Percentiles rank a stretch among this genome's conserved stretches.
These are phyloP conservation scores for Backusella macrospora DNA, from an alignment of 192 early-diverging fungal genomes.

Conservation along the genomic window DNA sequence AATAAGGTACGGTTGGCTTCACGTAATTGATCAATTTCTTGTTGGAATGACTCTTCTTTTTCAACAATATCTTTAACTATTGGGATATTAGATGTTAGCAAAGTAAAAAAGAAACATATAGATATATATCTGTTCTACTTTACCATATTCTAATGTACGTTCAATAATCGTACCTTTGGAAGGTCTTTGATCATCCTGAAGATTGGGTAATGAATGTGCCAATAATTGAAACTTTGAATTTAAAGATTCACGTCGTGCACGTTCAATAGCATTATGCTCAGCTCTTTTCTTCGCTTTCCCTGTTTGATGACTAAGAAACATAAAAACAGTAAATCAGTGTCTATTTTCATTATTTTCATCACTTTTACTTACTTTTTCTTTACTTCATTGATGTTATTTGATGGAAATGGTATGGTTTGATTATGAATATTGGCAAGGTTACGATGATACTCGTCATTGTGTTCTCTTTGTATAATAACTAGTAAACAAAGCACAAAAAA, in stretches of 20 bases:
- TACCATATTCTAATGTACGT: constrained; percentile 69
- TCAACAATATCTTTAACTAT: constrained; percentile 35
- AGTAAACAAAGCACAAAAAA: not conserved
- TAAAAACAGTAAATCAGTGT: not conserved
- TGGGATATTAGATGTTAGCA: not conserved
- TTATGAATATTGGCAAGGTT: not conserved
- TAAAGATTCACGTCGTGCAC: constrained; percentile 78
- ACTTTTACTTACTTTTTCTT: not conserved
- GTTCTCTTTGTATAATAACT: not conserved
- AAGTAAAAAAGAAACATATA: constrained; percentile 56
- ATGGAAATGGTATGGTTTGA: not conserved
- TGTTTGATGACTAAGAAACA: not conserved
- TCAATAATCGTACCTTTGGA: constrained; percentile 81
- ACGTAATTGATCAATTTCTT: constrained; percentile 31
- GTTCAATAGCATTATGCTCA: constrained; percentile 84
- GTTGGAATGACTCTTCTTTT: constrained; percentile 37
- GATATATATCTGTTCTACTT: constrained; percentile 27
- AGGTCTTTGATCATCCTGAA: constrained; percentile 72
- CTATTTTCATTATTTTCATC: too few relatives aligned
- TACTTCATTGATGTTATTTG: not conserved
- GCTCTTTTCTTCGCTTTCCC: constrained; percentile 55
- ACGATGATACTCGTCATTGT: not conserved
- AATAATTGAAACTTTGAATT: constrained; percentile 83
- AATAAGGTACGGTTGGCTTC: constrained; percentile 21
- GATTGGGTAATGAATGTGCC: constrained; percentile 73